Evolutionary conservation across 192 early-diverging fungal species (phyloP), one percentile per base, ranked within the genome.

Genomic region (Paraglomus occultum): DNA sequence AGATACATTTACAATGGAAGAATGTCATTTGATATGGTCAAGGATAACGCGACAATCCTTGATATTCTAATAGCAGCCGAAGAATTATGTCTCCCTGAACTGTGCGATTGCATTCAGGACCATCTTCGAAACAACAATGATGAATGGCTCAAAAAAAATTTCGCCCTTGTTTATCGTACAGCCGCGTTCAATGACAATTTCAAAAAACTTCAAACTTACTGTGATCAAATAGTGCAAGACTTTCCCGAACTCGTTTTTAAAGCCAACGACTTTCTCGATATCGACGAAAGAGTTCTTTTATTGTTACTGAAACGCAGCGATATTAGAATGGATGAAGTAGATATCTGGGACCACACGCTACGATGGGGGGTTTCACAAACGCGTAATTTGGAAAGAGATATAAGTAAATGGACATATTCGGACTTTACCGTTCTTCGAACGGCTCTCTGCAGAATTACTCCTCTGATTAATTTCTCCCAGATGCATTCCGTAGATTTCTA

Each of bases 1-100:
- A 67, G 64, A 40, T 67, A 67, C 46, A 52, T 67, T 51, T 67
- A 67, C 42, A 52, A 23, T 12, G 64, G 64, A n/a, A 53, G n/a
- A 12, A 53, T 67, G 9, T 22, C 11, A 5, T n/a, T 52, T 15
- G 46, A 67, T 43, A 2, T 31, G 11, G 43, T 43, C 10, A 10
- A 52, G 40, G 15, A 49, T 18, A 9, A 10, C 11, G 48, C 23
- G 12, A 38, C 38, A 17, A 31, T 67, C 11, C 51, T 67, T 8
- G 31, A 43, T 18, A 18, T 67, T 6, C 46, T 67, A 17, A 40
- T 67, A 11, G 64, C 64, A 18, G 64, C 64, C 8, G 64, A 67
- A 43, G 64, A 67, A 67, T 52, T 67, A n/a, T 39, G 20, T 17
- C 18, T 67, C 1, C 50, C 11, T 53, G 51, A 67, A 40, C 39